Conservation (phyloP, 164 flowering plant genomes). For the Piper longum region DNA sequence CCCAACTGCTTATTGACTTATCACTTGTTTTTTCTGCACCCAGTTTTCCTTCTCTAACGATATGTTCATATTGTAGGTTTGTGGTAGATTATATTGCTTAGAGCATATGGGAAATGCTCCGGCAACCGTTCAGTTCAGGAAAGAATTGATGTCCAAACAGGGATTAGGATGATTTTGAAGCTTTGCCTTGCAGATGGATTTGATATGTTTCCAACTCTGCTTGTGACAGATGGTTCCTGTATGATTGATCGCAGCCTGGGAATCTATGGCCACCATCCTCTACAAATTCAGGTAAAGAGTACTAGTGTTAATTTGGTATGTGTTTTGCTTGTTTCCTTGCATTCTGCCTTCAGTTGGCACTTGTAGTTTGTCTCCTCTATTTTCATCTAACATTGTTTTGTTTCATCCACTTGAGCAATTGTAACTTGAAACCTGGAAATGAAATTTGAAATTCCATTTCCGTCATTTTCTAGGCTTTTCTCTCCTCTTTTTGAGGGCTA, state of each 20-base stretch:
- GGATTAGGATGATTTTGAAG: constrained; percentile 73
- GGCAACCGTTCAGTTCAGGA: constrained; percentile 66
- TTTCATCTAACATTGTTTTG: too few relatives aligned
- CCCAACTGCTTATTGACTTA: too few relatives aligned
- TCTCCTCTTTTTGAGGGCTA: too few relatives aligned
- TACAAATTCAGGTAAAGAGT: constrained; percentile 56
- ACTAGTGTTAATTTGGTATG: neutral
- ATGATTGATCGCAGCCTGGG: constrained; percentile 91
- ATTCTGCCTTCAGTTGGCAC: too few relatives aligned
- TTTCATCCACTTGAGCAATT: too few relatives aligned
- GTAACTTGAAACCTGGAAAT: too few relatives aligned
- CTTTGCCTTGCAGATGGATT: constrained; percentile 80
- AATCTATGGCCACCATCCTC: constrained; percentile 80
- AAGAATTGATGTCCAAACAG: constrained; percentile 76
- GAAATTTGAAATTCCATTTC: too few relatives aligned
- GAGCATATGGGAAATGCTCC: constrained; percentile 74
- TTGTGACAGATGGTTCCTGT: constrained; percentile 85
- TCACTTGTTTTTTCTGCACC: too few relatives aligned
- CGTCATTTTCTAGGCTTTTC: too few relatives aligned
- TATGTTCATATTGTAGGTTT: constrained; percentile 27
- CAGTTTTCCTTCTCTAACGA: neutral
- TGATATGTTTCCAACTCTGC: constrained; percentile 78
- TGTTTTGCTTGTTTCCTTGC: neutral
- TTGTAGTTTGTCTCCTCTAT: too few relatives aligned
- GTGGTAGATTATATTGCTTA: constrained; percentile 75